A percentile compares a stretch with the other conserved stretches of the same genome.
phyloP scores from a whole-genome alignment of 441 rosid genomes.

The Breynia disticha region DNA sequence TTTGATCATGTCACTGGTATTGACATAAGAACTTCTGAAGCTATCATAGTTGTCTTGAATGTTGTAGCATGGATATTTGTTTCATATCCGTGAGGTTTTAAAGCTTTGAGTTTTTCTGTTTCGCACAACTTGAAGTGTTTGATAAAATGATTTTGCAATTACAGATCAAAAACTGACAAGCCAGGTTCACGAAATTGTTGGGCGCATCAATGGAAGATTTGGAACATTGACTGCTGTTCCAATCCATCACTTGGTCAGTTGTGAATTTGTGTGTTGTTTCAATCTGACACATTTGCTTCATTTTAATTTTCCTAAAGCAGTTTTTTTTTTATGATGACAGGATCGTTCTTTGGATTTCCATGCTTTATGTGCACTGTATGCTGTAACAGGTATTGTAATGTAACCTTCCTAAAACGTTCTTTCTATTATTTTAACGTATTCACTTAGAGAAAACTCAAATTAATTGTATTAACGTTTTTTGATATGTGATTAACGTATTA shows the following conservation, averaged over 20 bases:
- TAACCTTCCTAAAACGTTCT: constrained; percentile 1
- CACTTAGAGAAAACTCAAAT: too few relatives aligned
- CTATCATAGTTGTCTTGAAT: too few relatives aligned
- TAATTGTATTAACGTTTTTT: too few relatives aligned
- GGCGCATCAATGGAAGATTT: constrained; percentile 98
- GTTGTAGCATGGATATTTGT: not conserved
- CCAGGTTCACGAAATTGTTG: constrained; percentile 99
- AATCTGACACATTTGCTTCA: not conserved
- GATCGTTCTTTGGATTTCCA: constrained; percentile 93
- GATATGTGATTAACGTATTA: too few relatives aligned
- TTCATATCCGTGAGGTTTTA: not conserved
- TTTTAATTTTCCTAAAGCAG: not conserved
- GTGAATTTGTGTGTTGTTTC: constrained; percentile 6
- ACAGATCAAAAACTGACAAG: constrained; percentile 99
- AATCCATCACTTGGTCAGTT: constrained; percentile 91
- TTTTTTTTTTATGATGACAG: constrained; percentile 30
- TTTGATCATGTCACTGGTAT: too few relatives aligned
- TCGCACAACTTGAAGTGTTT: too few relatives aligned
- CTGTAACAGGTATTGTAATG: constrained; percentile 71
- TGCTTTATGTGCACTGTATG: constrained; percentile 81
- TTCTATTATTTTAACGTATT: too few relatives aligned
- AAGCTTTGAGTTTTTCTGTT: too few relatives aligned
- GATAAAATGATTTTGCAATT: constrained; percentile 8
- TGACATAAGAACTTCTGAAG: too few relatives aligned
- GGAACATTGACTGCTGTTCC: constrained; percentile 94